Percentiles rank a stretch among this genome's conserved stretches.
phyloP scores from a whole-genome alignment of 495 filamentous ascomycete species.

The Peziza echinospora region DNA sequence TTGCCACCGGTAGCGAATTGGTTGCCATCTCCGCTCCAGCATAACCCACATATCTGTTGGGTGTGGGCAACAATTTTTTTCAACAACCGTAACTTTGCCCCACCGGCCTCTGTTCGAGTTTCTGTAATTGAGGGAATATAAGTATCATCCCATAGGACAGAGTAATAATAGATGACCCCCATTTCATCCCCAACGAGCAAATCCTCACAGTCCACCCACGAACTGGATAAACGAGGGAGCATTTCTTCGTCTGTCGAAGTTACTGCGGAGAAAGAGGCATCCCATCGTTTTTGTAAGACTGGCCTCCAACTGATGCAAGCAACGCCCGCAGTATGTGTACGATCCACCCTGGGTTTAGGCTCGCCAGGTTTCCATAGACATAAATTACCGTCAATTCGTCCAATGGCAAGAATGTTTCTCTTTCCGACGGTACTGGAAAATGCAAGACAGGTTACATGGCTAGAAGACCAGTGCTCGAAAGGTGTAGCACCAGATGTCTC shows the following conservation, averaged over 20 bases:
- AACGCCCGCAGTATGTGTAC: constrained; percentile 44
- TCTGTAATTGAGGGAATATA: constrained; percentile 25
- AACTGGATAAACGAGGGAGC: constrained; percentile 1
- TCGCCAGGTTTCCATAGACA: constrained; percentile 39
- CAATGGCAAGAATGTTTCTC: constrained; percentile 66
- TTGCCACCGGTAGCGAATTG: constrained; percentile 79
- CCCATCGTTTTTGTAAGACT: constrained; percentile 19
- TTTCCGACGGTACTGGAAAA: constrained; percentile 66
- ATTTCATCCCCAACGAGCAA: constrained; percentile 71
- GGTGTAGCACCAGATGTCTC: constrained; percentile 35
- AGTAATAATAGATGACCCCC: constrained; percentile 75
- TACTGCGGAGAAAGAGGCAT: background rate
- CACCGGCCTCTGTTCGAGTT: constrained; percentile 37
- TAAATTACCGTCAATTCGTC: constrained; percentile 44
- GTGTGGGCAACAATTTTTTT: constrained; percentile 57
- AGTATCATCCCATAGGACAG: constrained; percentile 46
- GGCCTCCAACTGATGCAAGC: constrained; percentile 56
- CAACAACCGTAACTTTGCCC: constrained; percentile 50
- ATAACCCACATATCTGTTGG: constrained; percentile 80
- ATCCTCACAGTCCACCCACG: constrained; percentile 42
- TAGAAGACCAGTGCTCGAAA: constrained; percentile 16
- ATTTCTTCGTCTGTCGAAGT: background rate
- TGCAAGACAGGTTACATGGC: constrained; percentile 59
- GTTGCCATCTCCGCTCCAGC: constrained; percentile 60
- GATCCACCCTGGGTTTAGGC: constrained; percentile 45